Evolutionary conservation across 1,284 basidiomycete species (phyloP).

Genomic region (Fomitopsis schrenkii): DNA sequence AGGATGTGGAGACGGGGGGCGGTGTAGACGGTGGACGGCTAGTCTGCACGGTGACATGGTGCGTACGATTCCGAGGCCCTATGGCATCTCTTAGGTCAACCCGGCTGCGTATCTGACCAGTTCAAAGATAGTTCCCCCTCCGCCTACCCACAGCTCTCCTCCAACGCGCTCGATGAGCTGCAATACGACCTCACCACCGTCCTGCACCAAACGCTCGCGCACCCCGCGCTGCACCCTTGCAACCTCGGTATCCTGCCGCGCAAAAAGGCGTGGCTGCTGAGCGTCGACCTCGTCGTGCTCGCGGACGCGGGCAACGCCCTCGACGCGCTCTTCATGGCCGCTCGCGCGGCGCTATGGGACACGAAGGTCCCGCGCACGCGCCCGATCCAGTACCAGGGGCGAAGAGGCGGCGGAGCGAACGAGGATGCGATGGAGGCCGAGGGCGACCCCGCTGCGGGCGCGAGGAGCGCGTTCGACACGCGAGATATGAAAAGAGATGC

Average conservation of each 20-base stretch:
- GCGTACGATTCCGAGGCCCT: slow-evolving; percentile 26
- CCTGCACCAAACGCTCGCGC: slow-evolving; percentile 55
- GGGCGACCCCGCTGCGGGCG: slow-evolving; percentile 32
- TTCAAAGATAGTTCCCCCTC: slow-evolving; percentile 63
- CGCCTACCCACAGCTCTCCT: slow-evolving; percentile 66
- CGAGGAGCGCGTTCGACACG: slow-evolving; percentile 53
- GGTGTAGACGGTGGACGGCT: slow-evolving; percentile 56
- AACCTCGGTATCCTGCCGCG: slow-evolving; percentile 61
- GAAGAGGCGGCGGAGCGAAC: slow-evolving; percentile 17
- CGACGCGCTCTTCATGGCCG: slow-evolving; percentile 74
- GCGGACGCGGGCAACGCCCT: slow-evolving; percentile 69
- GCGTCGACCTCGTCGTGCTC: slow-evolving; percentile 67
- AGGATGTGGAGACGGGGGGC: slow-evolving; percentile 41
- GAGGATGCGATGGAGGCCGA: slow-evolving; percentile 46
- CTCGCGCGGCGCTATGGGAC: slow-evolving; percentile 74
- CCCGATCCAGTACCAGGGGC: slow-evolving; percentile 50
- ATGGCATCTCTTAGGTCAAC: neutral
- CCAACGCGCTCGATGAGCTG: slow-evolving; percentile 63
- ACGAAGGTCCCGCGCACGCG: slow-evolving; percentile 73
- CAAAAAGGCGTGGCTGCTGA: slow-evolving; percentile 65
- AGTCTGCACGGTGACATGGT: slow-evolving; percentile 72
- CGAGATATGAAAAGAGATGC: slow-evolving; percentile 40
- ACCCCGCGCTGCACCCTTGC: slow-evolving; percentile 54
- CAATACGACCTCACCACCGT: slow-evolving; percentile 63
- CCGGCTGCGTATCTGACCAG: slow-evolving; percentile 21